Conservation (phyloP, 2,329 filamentous ascomycete genomes). For the Alternaria sp. region DNA sequence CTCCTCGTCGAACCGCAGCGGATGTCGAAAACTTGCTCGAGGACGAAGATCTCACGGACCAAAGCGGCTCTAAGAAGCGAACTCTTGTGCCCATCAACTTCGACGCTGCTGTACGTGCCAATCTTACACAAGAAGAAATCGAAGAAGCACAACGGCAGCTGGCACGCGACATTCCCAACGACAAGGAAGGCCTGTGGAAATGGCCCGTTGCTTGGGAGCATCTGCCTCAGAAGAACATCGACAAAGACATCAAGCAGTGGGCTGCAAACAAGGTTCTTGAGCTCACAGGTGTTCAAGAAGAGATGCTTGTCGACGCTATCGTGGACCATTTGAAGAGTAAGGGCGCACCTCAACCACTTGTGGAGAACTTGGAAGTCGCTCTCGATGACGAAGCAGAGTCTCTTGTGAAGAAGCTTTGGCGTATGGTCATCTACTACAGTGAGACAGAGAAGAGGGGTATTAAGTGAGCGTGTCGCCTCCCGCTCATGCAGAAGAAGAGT, state of each 20-base stretch:
- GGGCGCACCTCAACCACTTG: conserved; percentile 78
- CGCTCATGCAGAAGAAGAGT: not conserved
- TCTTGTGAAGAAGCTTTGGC: conserved; percentile 95
- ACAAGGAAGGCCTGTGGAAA: conserved; percentile 87
- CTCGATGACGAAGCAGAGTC: conserved; percentile 95
- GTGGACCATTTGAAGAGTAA: conserved; percentile 84
- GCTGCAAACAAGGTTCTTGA: conserved; percentile 99
- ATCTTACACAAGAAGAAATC: conserved; percentile 85
- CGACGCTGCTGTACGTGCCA: conserved; percentile 55
- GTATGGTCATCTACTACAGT: conserved; percentile 97
- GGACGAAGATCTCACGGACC: conserved; percentile 80
- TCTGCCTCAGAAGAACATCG: conserved; percentile 81
- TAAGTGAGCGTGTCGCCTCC: conserved; percentile 30
- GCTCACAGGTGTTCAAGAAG: conserved; percentile 94
- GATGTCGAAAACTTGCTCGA: conserved; percentile 95
- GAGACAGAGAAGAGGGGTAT: conserved; percentile 92
- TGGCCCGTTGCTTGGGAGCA: conserved; percentile 94
- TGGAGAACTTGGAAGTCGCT: conserved; percentile 84
- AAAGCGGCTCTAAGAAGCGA: conserved; percentile 72
- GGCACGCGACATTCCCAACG: conserved; percentile 87
- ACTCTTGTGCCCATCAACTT: conserved; percentile 66
- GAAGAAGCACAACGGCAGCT: conserved; percentile 82
- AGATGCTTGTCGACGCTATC: conserved; percentile 92
- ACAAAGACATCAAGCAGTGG: conserved; percentile 89
- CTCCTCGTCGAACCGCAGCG: conserved; percentile 79